These are phyloP conservation scores for Penicillium nordicum DNA, from an alignment of 2,329 filamentous ascomycete genomes.

Conservation along the genomic window DNA sequence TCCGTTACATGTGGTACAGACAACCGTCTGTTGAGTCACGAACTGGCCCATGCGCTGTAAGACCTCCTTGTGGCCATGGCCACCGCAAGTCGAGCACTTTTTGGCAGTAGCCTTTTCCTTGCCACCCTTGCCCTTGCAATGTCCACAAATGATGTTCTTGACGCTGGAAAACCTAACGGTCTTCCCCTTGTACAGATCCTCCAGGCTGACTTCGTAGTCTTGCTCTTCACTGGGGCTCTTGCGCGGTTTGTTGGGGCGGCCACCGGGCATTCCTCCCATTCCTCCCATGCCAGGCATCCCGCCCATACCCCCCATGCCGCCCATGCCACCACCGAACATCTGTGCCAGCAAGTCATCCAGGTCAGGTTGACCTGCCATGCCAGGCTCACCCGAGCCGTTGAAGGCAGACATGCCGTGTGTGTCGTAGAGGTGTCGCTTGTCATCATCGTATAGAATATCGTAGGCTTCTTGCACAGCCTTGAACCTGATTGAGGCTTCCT, in stretches of 20 bases:
- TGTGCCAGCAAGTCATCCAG: conserved; percentile 89
- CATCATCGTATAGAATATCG: conserved; percentile 94
- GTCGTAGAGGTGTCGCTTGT: conserved; percentile 90
- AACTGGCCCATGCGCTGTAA: conserved; percentile 83
- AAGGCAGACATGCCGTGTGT: conserved; percentile 95
- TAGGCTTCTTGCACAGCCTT: conserved; percentile 92
- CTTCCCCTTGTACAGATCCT: conserved; percentile 98
- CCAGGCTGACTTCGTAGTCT: conserved; percentile 83
- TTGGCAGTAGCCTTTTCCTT: conserved; percentile 87
- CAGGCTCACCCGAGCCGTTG: conserved; percentile 68
- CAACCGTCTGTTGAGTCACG: conserved; percentile 72
- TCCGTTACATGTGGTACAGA: conserved; percentile 80
- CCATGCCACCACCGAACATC: conserved; percentile 71
- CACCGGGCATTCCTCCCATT: conserved; percentile 29
- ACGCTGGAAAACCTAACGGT: conserved; percentile 95
- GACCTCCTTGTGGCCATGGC: conserved; percentile 71
- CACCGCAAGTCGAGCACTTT: conserved; percentile 79
- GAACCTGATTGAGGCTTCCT: conserved; percentile 85
- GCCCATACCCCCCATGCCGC: conserved; percentile 51
- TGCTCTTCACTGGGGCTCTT: conserved; percentile 83
- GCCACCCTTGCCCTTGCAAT: conserved; percentile 84
- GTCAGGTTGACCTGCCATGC: conserved; percentile 62
- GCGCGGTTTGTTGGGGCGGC: conserved; percentile 44
- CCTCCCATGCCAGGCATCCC: conserved; percentile 51
- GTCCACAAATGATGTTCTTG: conserved; percentile 84